Evolutionary conservation across 129 eudicot species (phyloP), one percentile per base, ranked within the genome.

Genomic region (Gnaphalium uliginosum): DNA sequence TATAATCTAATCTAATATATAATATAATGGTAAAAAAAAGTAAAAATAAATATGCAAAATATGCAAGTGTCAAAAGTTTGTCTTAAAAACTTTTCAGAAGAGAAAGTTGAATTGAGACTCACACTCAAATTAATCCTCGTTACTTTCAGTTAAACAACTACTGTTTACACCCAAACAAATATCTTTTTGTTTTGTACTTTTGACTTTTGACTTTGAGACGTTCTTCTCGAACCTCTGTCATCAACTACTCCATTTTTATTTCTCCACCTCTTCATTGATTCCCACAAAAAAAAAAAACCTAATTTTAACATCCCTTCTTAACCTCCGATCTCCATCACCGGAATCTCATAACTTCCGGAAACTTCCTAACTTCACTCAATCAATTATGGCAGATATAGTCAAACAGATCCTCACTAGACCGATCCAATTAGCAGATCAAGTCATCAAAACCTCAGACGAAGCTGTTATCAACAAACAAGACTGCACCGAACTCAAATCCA

Each of bases 351-450:
- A 26, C 7, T 9, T 17, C 70, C 70, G 43, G 27, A 25, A n/a
- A 18, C 27, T 46, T 17, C 46, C 46, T 2, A 39, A 14, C 23
- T 5, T 17, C 7, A 48, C 4, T 50, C 74, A 70, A 48, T 19
- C 25, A 5, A 10, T 22, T 24, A 83, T 83, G 86, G 80, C 86
- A 48, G 86, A 83, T 24, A 59, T 78, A 53, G 86, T 83, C 24
- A 83, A 83, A 56, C 81, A 78, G 61, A 75, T 83, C 77, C 81
- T 83, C 0, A 48, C 86, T 4, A 53, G 71, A 74, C 86, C 86
- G 64, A 83, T 83, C 63, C 86, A 83, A 32, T 17, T 83, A 53
- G 83, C 81, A 13, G 86, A 83, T 65, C 83, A 79, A 69, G 76
- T 83, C 14, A 74, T 79, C 7, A 83, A 83, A 39, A 58, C 81